A percentile compares a stretch with the other conserved stretches of the same genome.
Evolutionary conservation across 805 yeast genomes (phyloP).

Genomic region (Komagataella pastoris): DNA sequence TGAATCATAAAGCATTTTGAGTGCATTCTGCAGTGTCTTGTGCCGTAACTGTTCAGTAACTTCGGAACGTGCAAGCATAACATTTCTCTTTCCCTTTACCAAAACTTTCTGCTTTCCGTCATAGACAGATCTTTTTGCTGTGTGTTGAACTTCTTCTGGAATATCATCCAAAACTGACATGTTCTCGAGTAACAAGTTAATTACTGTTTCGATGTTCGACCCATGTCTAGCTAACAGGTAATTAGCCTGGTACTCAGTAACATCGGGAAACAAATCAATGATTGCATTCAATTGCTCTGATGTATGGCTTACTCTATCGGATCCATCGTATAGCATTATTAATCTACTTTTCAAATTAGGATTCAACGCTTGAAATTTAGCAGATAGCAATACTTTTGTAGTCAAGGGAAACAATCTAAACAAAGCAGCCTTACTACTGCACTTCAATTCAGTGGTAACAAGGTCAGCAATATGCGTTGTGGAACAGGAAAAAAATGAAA

Average conservation of each 20-base stretch:
- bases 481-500: slow-evolving; percentile 38
- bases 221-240: not conserved
- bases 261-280: not conserved
- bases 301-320: not conserved
- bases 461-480: slow-evolving; percentile 25
- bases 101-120: slow-evolving; percentile 19
- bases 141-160: not conserved
- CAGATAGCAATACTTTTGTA: slow-evolving; percentile 37
- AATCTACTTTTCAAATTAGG: slow-evolving; percentile 42
- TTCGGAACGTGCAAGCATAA: not conserved
- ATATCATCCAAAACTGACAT: not conserved
- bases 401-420: slow-evolving; percentile 35
- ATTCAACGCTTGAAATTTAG: slow-evolving; percentile 26
- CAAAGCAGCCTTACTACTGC: slow-evolving; percentile 28
- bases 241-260: not conserved
- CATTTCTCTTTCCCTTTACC: slow-evolving; percentile 19
- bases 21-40: slow-evolving; percentile 40
- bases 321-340: slow-evolving; percentile 22
- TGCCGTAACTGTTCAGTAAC: slow-evolving; percentile 33
- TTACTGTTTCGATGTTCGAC: slow-evolving; percentile 5
- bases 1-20: slow-evolving; percentile 49
- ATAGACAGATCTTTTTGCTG: slow-evolving; percentile 11
- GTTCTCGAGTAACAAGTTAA: not conserved
- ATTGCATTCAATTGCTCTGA: not conserved
- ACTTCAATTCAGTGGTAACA: slow-evolving; percentile 28